Evolutionary conservation across 2,329 filamentous ascomycete species (phyloP).

Genomic region (Xenoacremonium recifei): DNA sequence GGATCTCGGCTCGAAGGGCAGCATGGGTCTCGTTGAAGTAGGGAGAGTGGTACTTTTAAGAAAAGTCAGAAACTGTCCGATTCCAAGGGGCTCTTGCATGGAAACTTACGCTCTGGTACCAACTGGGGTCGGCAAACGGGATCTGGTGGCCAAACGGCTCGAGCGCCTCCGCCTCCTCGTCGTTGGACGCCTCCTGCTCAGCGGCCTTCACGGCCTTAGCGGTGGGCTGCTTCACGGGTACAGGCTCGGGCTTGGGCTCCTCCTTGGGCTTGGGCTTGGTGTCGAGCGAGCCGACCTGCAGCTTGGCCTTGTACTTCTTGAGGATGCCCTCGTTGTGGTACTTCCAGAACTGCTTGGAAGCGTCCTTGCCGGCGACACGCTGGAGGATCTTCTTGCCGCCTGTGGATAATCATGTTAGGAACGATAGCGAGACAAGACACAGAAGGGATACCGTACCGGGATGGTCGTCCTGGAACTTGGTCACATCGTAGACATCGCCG

Average conservation of each 20-base stretch:
- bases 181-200: constrained; percentile 44
- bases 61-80: background rate
- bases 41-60: constrained; percentile 81
- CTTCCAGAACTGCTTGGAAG: constrained; percentile 68
- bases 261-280: constrained; percentile 69
- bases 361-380: constrained; percentile 63
- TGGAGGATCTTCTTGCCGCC: constrained; percentile 65
- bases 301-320: constrained; percentile 77
- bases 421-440: constrained; percentile 1
- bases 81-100: background rate
- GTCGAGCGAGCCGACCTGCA: constrained; percentile 86
- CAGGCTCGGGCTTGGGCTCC: constrained; percentile 38
- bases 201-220: constrained; percentile 32
- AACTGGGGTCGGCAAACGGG: constrained; percentile 87
- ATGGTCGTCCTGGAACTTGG: constrained; percentile 82
- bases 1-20: constrained; percentile 84
- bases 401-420: constrained; percentile 19
- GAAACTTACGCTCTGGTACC: constrained; percentile 83
- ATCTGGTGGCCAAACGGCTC: constrained; percentile 85
- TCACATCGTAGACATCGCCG: constrained; percentile 93
- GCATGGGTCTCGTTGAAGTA: constrained; percentile 96
- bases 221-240: constrained; percentile 34
- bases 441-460: constrained; percentile 56
- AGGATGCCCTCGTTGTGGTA: constrained; percentile 83
- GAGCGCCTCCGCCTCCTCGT: constrained; percentile 64